phyloP scores from a whole-genome alignment of 75 land plant species.

The Selaginella moellendorffii region DNA sequence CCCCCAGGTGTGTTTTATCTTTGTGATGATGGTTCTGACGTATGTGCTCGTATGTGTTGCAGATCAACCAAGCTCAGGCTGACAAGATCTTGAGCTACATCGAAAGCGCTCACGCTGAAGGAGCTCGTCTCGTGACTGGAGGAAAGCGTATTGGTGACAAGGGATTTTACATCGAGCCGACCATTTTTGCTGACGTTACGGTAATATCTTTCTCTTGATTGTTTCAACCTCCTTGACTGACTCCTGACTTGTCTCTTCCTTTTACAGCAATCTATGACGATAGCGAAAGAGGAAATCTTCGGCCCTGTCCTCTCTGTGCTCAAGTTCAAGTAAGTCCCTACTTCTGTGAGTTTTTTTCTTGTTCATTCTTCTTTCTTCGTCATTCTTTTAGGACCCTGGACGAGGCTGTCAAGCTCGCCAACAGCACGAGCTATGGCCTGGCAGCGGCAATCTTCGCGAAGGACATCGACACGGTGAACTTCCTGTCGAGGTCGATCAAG shows the following conservation, averaged over 20 bases:
- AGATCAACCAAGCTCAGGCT: neutral
- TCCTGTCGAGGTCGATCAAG: neutral
- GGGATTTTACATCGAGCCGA: neutral
- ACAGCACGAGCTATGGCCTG: neutral
- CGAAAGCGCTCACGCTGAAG: neutral
- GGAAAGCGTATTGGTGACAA: neutral
- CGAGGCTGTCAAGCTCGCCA: neutral
- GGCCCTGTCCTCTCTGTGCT: conserved; percentile 27
- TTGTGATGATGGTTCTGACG: neutral
- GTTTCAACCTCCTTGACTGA: neutral
- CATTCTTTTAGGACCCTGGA: neutral
- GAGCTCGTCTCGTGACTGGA: neutral
- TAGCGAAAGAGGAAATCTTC: conserved; percentile 27
- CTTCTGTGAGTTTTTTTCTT: neutral
- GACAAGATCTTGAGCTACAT: neutral
- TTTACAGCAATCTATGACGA: conserved; percentile 20
- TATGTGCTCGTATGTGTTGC: neutral
- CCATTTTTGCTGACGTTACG: neutral
- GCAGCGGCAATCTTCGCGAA: neutral
- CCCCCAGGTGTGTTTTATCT: conserved; percentile 32
- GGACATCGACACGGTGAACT: neutral
- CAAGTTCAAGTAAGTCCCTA: conserved; percentile 18
- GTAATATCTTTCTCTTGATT: neutral
- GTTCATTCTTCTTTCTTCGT: neutral
- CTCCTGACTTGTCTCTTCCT: neutral